A percentile compares a stretch with the other conserved stretches of the same genome.
Conservation (phyloP, 805 yeast species). For the Candida germanica region DNA sequence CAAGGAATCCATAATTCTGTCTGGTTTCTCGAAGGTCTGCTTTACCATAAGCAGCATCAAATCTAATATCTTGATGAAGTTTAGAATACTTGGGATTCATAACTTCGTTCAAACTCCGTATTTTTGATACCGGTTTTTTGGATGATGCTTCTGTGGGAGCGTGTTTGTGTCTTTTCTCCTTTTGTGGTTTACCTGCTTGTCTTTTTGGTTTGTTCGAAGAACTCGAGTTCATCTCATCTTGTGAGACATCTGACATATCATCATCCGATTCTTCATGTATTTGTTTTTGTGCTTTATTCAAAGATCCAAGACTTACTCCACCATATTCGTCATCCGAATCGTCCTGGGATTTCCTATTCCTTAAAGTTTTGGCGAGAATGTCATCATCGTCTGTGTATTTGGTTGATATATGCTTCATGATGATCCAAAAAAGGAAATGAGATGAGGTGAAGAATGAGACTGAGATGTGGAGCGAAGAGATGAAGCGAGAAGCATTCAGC, state of each 20-base stretch:
- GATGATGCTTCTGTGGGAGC: constrained; percentile 84
- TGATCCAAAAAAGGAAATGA: background rate
- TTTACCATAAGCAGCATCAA: constrained; percentile 85
- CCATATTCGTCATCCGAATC: constrained; percentile 45
- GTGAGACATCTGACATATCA: too few species aligned
- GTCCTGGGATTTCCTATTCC: constrained; percentile 1
- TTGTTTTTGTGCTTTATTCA: constrained; percentile 53
- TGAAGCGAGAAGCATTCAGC: background rate
- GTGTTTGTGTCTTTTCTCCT: constrained; percentile 58
- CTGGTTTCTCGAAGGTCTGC: constrained; percentile 68
- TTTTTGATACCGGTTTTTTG: constrained; percentile 62
- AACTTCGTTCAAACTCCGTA: constrained; percentile 75
- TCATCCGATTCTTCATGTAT: background rate
- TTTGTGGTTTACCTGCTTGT: background rate
- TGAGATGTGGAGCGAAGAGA: too few species aligned
- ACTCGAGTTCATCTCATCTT: constrained; percentile 14
- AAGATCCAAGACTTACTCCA: constrained; percentile 61
- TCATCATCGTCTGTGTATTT: constrained; percentile 15
- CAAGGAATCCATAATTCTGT: constrained; percentile 78
- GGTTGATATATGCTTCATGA: constrained; percentile 3
- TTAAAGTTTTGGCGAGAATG: constrained; percentile 2
- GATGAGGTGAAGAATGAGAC: too few species aligned
- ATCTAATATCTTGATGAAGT: constrained; percentile 77
- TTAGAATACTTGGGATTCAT: constrained; percentile 37
- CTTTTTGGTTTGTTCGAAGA: background rate